A percentile compares a stretch with the other conserved stretches of the same genome.
Evolutionary conservation across 495 filamentous ascomycete genomes (phyloP).

Genomic region (Glonium stellatum): DNA sequence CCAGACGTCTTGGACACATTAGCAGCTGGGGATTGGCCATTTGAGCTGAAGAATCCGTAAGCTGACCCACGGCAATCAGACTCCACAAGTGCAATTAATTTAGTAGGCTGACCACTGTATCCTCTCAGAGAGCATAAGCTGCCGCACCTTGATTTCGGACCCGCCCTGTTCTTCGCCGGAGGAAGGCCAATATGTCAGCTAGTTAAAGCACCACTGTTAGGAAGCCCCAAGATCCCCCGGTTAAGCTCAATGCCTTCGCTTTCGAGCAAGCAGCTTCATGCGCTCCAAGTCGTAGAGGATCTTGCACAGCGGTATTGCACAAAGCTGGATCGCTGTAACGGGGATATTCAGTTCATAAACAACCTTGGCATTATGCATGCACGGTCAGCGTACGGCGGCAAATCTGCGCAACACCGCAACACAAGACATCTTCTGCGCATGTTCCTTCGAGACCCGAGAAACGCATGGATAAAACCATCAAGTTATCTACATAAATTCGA

Average conservation of each 20-base stretch:
- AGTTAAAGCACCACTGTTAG: slow-evolving; percentile 26
- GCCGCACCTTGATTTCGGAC: slow-evolving; percentile 20
- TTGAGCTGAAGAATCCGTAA: slow-evolving; percentile 26
- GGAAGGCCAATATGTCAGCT: slow-evolving; percentile 25
- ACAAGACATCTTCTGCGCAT: slow-evolving; percentile 27
- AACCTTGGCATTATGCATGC: slow-evolving; percentile 30
- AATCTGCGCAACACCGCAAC: slow-evolving; percentile 2
- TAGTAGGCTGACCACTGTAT: background rate
- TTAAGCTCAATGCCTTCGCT: slow-evolving; percentile 13
- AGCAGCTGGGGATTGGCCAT: slow-evolving; percentile 22
- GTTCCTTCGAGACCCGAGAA: slow-evolving; percentile 25
- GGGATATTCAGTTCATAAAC: slow-evolving; percentile 29
- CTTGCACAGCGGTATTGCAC: slow-evolving; percentile 16
- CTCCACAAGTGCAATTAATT: background rate
- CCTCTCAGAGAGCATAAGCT: background rate
- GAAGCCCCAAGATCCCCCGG: slow-evolving; percentile 18
- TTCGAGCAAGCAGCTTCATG: slow-evolving; percentile 14
- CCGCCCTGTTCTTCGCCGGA: slow-evolving; percentile 20
- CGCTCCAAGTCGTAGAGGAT: slow-evolving; percentile 18
- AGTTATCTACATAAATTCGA: slow-evolving; percentile 16
- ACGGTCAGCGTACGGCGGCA: slow-evolving; percentile 20
- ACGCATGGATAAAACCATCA: slow-evolving; percentile 21
- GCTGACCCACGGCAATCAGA: background rate
- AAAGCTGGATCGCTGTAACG: slow-evolving; percentile 22
- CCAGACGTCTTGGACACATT: slow-evolving; percentile 23